phyloP scores from a whole-genome alignment of 2,329 filamentous ascomycete species.

The Cephalotrichum gorgonifer region DNA sequence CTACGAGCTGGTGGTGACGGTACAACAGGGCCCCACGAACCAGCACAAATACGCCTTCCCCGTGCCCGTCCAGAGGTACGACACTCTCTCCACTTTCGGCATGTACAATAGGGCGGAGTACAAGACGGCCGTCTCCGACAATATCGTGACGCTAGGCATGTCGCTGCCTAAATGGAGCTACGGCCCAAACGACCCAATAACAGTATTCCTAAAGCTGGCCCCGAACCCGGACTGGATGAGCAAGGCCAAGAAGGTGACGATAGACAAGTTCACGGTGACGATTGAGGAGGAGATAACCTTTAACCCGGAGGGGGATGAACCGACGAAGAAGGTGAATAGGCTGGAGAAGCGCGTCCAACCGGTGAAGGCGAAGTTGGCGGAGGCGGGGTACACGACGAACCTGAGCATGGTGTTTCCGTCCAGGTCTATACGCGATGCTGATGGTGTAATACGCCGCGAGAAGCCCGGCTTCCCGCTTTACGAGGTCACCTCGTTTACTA shows the following conservation, averaged over 20 bases:
- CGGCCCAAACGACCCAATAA: conserved; percentile 87
- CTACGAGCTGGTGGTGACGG: conserved; percentile 92
- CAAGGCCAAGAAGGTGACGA: conserved; percentile 85
- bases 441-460: conserved; percentile 77
- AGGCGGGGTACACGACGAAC: conserved; percentile 87
- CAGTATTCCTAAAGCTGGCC: conserved; percentile 87
- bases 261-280: conserved; percentile 84
- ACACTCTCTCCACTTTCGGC: conserved; percentile 94
- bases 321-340: conserved; percentile 78
- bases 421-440: conserved; percentile 75
- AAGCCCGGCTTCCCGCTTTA: conserved; percentile 86
- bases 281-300: conserved; percentile 99
- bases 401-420: conserved; percentile 83
- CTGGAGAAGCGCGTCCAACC: conserved; percentile 74
- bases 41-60: conserved; percentile 89
- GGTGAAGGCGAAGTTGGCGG: conserved; percentile 76
- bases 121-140: conserved; percentile 76
- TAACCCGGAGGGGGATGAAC: conserved; percentile 94
- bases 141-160: conserved; percentile 83
- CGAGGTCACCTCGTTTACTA: conserved; percentile 83
- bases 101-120: conserved; percentile 98
- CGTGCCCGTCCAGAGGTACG: conserved; percentile 84
- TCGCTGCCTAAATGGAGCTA: conserved; percentile 94
- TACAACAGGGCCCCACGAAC: conserved; percentile 79
- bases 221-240: conserved; percentile 86